Base-by-base conservation (phyloP, 1,284 basidiomycete genomes). In the Tetrapyrgos nigripes region DNA sequence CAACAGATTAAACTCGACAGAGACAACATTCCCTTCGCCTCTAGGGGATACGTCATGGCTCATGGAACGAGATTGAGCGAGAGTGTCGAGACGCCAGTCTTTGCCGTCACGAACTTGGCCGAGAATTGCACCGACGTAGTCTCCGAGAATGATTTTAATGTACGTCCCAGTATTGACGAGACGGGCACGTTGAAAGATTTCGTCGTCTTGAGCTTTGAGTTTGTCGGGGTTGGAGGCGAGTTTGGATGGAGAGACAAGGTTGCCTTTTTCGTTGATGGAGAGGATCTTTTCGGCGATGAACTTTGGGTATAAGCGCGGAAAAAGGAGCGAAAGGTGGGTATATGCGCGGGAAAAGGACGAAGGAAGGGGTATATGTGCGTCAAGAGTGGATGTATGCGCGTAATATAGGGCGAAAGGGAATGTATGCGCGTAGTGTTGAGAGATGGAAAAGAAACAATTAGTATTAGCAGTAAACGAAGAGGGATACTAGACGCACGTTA, bases 81-180 rank as follows among this genome's bases (percentile, higher is more conserved):
- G 76, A 9, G 88, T 86, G 63, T 89, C 80, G 58, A 90, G 75
- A 57, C 85, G 78, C 87, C 88, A 90, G 45, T 73, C 69, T 58
- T 70, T 76, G 3, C 84, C 83, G 66, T 88, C 85, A n/a, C 83
- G 77, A n/a, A 78, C 81, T 19, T 89, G 78, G 28, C 86, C 86
- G 13, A 90, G 78, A 67, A 90, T 88, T 11, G 85, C 84, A 28
- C 87, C 88, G 33, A 92, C 87, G 60, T 93, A 93, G 72, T 92
- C 81, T 82, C 80, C 79, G 35, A 90, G 74, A 66, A 91, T 87
- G 53, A 88, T 82, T 59, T 87, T 82, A 81, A 91, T 86, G 69
- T 92, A 92, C 66, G 79, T 87, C 2, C 82, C 89, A 52, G 84
- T 88, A 70, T 94, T 94, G 60, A 94, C 85, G 50, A 92, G 76